Base-by-base conservation (phyloP, 176 grass and related monocot genomes). In the Oryza brachyantha region DNA sequence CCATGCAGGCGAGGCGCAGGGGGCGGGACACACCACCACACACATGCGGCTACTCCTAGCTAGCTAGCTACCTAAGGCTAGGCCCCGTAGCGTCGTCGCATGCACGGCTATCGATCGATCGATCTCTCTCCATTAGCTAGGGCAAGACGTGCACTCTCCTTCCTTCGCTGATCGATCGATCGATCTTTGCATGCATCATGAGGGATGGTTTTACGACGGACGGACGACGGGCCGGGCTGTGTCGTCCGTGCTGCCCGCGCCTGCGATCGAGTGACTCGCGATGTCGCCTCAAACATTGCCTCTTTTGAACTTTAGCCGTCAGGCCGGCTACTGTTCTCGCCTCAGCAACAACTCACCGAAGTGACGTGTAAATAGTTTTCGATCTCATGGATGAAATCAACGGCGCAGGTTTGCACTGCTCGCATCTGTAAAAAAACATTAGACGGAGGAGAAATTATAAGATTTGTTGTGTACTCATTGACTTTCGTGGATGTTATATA, bases 211-310 rank as follows among this genome's bases (percentile, higher is more conserved):
- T 21, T 21, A 2, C 14, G 64, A 12, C 57, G 63, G 31, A 35
- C 21, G 52, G n/a, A 22, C 6, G 13, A 29, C 14, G 38, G 13
- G 25, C 36, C 14, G 38, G 13, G 25, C 36, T 41, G 50, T 10
- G 77, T 36, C 52, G 78, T 57, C 36, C 29, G n/a, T 57, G 52
- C 50, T 21, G 14, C 48, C 48, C 16, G 14, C 19, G 50, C 50
- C 50, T 54, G 50, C 52, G 52, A 57, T 57, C 19, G 41, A 46
- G 34, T 81, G 80, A 52, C 79, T 73, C 58, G 62, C 59, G 69
- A 73, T 63, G 80, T 82, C 80, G 54, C 80, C 42, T 82, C 80
- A 2, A 74, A 82, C 80, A 82, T 74, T 41, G 60, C 80, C 40
- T 2, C 59, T 65, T 74, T 82, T 65, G 58, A 65, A 54, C 69